These are phyloP conservation scores for Paramecium sonneborni DNA, from an alignment of 73 alveolate genomes.

Conservation along the genomic window DNA sequence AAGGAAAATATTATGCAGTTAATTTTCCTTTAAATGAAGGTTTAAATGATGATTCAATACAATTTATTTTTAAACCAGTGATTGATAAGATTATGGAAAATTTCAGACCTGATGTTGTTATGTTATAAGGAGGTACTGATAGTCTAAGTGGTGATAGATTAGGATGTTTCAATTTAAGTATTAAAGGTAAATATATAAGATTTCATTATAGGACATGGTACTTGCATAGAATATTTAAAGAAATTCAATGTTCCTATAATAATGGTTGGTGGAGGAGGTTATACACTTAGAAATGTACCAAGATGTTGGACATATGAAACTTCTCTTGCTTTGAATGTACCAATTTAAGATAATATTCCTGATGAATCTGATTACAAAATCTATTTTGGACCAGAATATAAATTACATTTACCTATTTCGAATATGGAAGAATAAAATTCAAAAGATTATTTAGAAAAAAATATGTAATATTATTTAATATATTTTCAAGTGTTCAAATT, in stretches of 20 bases:
- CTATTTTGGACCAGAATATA: constrained; percentile 96
- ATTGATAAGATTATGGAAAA: constrained; percentile 84
- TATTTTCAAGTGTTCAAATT: neutral
- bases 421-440: constrained; percentile 97
- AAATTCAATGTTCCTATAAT: constrained; percentile 90
- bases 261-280: constrained; percentile 99
- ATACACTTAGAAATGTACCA: constrained; percentile 97
- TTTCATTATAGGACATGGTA: constrained; percentile 89
- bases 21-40: constrained; percentile 98
- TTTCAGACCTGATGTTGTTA: constrained; percentile 79
- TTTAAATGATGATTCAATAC: constrained; percentile 93
- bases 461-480: neutral
- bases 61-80: constrained; percentile 86
- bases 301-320: constrained; percentile 99
- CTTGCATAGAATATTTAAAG: constrained; percentile 85
- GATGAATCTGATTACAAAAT: constrained; percentile 77
- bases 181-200: constrained; percentile 62
- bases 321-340: constrained; percentile 80
- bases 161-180: constrained; percentile 95
- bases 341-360: constrained; percentile 90
- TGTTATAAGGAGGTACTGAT: constrained; percentile 77
- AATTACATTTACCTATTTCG: constrained; percentile 89
- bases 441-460: constrained; percentile 74
- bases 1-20: constrained; percentile 96
- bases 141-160: constrained; percentile 96